phyloP scores from a whole-genome alignment of 1,139 yeast species.

The Lodderomyces metapsilosis region DNA sequence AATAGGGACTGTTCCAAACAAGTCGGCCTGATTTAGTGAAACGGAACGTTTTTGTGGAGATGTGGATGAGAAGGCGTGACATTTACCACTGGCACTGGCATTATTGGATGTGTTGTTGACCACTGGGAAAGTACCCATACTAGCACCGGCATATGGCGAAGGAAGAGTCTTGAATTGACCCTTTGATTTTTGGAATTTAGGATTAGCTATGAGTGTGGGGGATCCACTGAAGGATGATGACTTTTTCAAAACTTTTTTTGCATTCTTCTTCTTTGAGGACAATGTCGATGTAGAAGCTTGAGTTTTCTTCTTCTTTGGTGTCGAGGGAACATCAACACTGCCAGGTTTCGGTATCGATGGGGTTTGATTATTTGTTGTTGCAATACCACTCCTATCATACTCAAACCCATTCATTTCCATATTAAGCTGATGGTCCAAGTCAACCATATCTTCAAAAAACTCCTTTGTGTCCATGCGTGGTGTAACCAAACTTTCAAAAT shows the following conservation, averaged over 20 bases:
- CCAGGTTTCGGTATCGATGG: not conserved
- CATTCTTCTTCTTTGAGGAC: not conserved
- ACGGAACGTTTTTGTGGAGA: constrained; percentile 1
- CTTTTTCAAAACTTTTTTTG: constrained; percentile 12
- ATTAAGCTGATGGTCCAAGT: constrained; percentile 11
- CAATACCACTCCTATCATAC: not conserved
- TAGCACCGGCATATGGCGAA: not conserved
- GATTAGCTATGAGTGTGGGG: constrained; percentile 12
- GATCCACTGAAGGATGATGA: constrained; percentile 15
- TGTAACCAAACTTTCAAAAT: constrained; percentile 11
- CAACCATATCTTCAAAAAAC: constrained; percentile 9
- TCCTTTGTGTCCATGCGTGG: constrained; percentile 3
- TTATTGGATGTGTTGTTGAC: not conserved
- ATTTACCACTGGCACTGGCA: too few relatives aligned
- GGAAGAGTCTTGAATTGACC: constrained; percentile 7
- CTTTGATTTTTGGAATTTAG: constrained; percentile 14
- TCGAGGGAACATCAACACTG: not conserved
- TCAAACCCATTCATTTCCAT: not conserved
- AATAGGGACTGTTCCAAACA: constrained; percentile 11
- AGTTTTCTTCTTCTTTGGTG: constrained; percentile 4
- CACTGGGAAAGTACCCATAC: not conserved
- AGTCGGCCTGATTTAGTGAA: not conserved
- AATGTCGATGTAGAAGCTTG: constrained; percentile 1
- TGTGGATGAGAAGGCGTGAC: not conserved
- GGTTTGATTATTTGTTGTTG: not conserved